A percentile compares a stretch with the other conserved stretches of the same genome.
These are phyloP conservation scores for Agaricus sinodeliciosus DNA, from an alignment of 768 basidiomycete genomes.

Conservation along the genomic window DNA sequence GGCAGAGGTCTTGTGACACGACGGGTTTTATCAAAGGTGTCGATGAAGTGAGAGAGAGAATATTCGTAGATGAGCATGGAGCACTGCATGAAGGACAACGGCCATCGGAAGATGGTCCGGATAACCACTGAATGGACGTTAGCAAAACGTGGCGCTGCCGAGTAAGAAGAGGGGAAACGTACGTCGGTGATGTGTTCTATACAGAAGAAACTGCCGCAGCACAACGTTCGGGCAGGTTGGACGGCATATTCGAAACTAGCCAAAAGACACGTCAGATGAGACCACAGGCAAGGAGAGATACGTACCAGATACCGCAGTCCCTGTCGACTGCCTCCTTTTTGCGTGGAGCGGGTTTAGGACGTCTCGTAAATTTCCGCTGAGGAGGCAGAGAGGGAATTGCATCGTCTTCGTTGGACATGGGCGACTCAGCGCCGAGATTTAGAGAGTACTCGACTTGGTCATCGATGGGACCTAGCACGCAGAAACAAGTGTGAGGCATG, in stretches of 20 bases:
- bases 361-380: not conserved
- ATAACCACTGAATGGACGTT: constrained; percentile 20
- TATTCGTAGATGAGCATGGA: constrained; percentile 20
- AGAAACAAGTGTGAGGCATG: not conserved
- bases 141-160: not conserved
- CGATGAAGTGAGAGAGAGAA: constrained; percentile 20
- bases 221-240: constrained; percentile 22
- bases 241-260: constrained; percentile 25
- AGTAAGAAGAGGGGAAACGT: constrained; percentile 10
- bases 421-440: constrained; percentile 21
- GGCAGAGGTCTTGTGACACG: not conserved
- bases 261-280: not conserved
- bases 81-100: constrained; percentile 27
- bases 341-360: not conserved
- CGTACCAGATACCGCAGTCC: constrained; percentile 10
- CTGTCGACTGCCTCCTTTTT: not conserved
- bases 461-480: constrained; percentile 17
- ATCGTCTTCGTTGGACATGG: constrained; percentile 9
- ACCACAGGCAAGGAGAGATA: not conserved
- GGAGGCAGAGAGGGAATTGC: not conserved
- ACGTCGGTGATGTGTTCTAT: constrained; percentile 25
- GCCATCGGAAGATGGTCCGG: constrained; percentile 25
- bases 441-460: constrained; percentile 21
- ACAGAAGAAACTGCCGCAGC: constrained; percentile 27
- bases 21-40: constrained; percentile 8